phyloP scores from a whole-genome alignment of 208 protist genomes.

The Kentomonas sorsogonicus region DNA sequence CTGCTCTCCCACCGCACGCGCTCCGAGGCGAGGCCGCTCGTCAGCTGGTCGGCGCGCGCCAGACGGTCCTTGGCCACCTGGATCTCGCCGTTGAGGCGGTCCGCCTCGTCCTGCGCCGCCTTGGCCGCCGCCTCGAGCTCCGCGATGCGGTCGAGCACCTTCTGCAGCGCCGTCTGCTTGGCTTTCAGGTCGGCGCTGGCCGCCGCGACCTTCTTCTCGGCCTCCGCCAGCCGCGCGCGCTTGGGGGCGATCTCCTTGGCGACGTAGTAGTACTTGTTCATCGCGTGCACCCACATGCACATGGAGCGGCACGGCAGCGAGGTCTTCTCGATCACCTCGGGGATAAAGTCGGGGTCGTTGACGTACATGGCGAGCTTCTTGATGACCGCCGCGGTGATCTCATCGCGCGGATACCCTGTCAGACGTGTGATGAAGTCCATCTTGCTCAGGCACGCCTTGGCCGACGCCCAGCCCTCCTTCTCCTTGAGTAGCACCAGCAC shows the following conservation, averaged over 20 bases:
- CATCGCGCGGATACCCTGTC: constrained; percentile 86
- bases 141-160: constrained; percentile 71
- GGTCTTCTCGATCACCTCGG: constrained; percentile 88
- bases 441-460: constrained; percentile 82
- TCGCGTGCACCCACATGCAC: constrained; percentile 94
- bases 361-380: constrained; percentile 89
- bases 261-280: constrained; percentile 92
- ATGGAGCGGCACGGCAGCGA: constrained; percentile 92
- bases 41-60: constrained; percentile 82
- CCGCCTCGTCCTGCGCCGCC: constrained; percentile 70
- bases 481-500: constrained; percentile 90
- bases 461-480: constrained; percentile 90
- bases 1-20: constrained; percentile 64
- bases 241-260: constrained; percentile 88
- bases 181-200: constrained; percentile 45
- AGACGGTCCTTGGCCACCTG: constrained; percentile 76
- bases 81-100: constrained; percentile 84
- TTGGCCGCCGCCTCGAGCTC: constrained; percentile 66
- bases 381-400: constrained; percentile 72
- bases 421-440: constrained; percentile 88
- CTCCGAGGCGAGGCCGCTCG: constrained; percentile 79
- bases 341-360: constrained; percentile 89
- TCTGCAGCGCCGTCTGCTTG: constrained; percentile 66
- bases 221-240: constrained; percentile 61
- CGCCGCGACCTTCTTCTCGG: constrained; percentile 72